Base-by-base conservation (phyloP, 345 rosid genomes). In the Eucalyptus leucophloia region DNA sequence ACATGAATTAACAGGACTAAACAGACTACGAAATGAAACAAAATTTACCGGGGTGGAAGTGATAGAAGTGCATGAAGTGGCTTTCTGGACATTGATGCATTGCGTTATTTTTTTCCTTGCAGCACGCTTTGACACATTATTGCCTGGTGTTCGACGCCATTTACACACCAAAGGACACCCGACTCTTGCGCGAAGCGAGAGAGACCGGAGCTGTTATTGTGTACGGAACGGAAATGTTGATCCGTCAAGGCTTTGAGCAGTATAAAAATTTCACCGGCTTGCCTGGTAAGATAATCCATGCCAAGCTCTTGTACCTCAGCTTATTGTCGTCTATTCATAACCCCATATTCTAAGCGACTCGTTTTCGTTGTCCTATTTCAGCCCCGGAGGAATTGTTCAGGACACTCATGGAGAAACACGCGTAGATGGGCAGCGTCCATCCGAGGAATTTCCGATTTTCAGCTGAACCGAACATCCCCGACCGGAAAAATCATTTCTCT, bases 241-340 rank as follows among this genome's bases (percentile, higher is more conserved):
- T 93, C 87, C 93, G 94, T 40, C 93, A 93, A 86, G 94, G 93
- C 65, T 93, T 92, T 44, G 94, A 92, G 91, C 94, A 93, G 49
- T 93, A 92, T 90, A 91, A 93, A 89, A 94, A 94, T 92, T 93
- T 94, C 91, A 94, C 95, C 24, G 94, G 94, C 86, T 91, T 94
- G 90, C 94, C 94, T 60, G 94, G 95, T 94, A 92, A 90, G 87
- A 87, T 13, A 40, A 88, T 85, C 34, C 7, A 3, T 14, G 5
- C 34, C 72, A 32, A 30, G 49, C 53, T 47, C 56, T 30, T 17
- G 24, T 8, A 45, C 67, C 32, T 65, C 49, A 82, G 42, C 54
- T 45, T 53, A 40, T 21, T 53, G 40, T 56, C 47, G 7, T 17
- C 82, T 40, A 21, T 0, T 32, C 34, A 49, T 7, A 45, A 58